Base-by-base conservation (phyloP, 805 yeast genomes). In the Tetrapisispora fleetii region DNA sequence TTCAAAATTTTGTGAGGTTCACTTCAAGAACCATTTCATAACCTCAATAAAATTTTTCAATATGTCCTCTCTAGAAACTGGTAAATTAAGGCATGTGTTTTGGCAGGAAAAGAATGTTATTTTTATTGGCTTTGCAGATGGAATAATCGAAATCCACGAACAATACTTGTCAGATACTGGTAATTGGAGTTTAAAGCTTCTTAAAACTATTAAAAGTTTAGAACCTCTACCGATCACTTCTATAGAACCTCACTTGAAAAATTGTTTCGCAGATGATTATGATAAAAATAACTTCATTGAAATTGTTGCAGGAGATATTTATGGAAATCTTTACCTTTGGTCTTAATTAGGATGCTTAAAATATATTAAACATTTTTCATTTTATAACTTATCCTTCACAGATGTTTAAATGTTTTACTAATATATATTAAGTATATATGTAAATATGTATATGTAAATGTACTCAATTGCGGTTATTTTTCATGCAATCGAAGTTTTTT, bases 301-400 rank as follows among this genome's bases (percentile, higher is more conserved):
- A 24, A 39, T 45, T 28, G 24, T 38, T 9, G 69, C 78, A 28
- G 86, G 85, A 3, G 84, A 80, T 55, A 54, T 67, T 4, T 56
- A 59, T 10, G 86, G 87, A 0, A 65, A 71, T 43, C 73, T 83
- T 4, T 74, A 73, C 48, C 64, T 65, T 1, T 76, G 80, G 80
- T 37, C 42, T 27, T 42, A 30, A 37, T 16, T 40, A n/a, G 6
- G 9, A 10, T 18, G 8, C 3, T 6, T 10, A 11, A 18, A 19
- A 18, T 37, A 13, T 17, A 18, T 17, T 8, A 18, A 37, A 32
- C 10, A 32, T 32, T 6, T 32, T 32, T 32, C 4, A n/a, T n/a
- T 13, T 13, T 18, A 19, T 33, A 21, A 7, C 30, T 40, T 27
- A 32, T 4, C 10, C 3, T 22, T 22, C 14, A 14, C 5, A 14